These are phyloP conservation scores for Neofusicoccum laricinum DNA, from an alignment of 2,329 filamentous ascomycete genomes.

Conservation along the genomic window DNA sequence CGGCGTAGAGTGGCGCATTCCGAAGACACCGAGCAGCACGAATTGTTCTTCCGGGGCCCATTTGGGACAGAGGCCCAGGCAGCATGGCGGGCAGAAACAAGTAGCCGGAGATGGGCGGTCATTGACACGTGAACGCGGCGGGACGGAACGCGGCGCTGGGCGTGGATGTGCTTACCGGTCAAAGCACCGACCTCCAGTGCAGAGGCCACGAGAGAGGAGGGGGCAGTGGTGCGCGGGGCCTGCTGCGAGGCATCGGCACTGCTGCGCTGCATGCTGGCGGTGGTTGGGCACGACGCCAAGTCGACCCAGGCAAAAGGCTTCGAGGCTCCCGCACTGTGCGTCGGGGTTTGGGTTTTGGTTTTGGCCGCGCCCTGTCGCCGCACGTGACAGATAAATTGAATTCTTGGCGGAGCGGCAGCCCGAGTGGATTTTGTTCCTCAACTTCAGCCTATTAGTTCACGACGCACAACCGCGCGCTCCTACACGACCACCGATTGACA, in stretches of 20 bases:
- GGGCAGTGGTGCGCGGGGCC: not conserved
- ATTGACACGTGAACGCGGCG: conserved; percentile 14
- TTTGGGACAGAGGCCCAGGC: not conserved
- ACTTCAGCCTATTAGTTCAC: conserved; percentile 17
- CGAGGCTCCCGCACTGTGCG: not conserved
- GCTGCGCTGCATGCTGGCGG: not conserved
- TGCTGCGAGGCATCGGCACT: not conserved
- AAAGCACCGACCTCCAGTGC: conserved; percentile 14
- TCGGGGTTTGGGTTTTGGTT: not conserved
- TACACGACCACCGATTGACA: conserved; percentile 11
- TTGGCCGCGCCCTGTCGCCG: not conserved
- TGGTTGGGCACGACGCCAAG: not conserved
- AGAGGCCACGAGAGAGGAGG: conserved; percentile 6
- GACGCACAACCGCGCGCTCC: conserved; percentile 15
- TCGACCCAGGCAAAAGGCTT: not conserved
- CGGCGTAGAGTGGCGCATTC: not conserved
- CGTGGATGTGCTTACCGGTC: conserved; percentile 14
- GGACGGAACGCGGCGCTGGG: not conserved
- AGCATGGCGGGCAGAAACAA: not conserved
- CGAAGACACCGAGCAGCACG: not conserved
- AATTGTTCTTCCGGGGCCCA: too few species aligned
- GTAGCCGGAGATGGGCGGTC: not conserved
- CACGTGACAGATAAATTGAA: conserved; percentile 10
- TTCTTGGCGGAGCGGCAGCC: conserved; percentile 7
- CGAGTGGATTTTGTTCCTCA: conserved; percentile 15